Evolutionary conservation across 2,329 filamentous ascomycete species (phyloP), one percentile per base, ranked within the genome.

Genomic region (Colletotrichum acutatum): DNA sequence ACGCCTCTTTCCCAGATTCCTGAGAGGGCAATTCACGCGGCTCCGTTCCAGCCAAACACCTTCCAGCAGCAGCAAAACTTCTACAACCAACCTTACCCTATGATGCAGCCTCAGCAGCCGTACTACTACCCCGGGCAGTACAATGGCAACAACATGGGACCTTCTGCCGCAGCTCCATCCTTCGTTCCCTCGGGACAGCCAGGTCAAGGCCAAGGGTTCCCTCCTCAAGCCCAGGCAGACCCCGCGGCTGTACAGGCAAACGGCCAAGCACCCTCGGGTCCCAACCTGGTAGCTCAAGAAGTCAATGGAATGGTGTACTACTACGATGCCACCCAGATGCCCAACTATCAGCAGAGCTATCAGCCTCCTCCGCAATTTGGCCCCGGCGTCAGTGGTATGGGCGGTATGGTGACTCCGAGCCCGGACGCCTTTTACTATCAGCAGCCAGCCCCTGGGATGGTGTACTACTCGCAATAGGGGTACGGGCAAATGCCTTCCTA

Each of bases 281-380:
- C 85, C 22, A 89, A 86, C 75, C 81, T 91, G 54, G 89, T 93
- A 60, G 94, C 95, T 0, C 95, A 98, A 81, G 96, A 98, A 84
- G 92, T 92, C 75, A 97, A 98, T 77, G 97, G 97, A 74, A 98
- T 97, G 89, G 95, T 98, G 0, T 98, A 97, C 82, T 99, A 98
- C 81, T 95, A 95, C 78, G 94, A 97, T 79, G 89, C 94, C 8
- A 88, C 91, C n/a, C 92, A 95, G 79, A 85, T 95, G 60, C 42
- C 65, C 42, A 78, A 81, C 24, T 90, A 89, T 75, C 88, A 49
- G 42, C 42, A 86, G 71, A 80, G 86, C 68, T 94, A 91, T 77
- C 85, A 86, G 68, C 56, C 65, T 30, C 66, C 74, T 19, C 74
- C 69, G 11, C 65, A 66, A 14, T 75, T 73, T 22, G 74, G 72